Evolutionary conservation across 2,329 filamentous ascomycete genomes (phyloP).

Genomic region (Colletotrichum tanaceti): DNA sequence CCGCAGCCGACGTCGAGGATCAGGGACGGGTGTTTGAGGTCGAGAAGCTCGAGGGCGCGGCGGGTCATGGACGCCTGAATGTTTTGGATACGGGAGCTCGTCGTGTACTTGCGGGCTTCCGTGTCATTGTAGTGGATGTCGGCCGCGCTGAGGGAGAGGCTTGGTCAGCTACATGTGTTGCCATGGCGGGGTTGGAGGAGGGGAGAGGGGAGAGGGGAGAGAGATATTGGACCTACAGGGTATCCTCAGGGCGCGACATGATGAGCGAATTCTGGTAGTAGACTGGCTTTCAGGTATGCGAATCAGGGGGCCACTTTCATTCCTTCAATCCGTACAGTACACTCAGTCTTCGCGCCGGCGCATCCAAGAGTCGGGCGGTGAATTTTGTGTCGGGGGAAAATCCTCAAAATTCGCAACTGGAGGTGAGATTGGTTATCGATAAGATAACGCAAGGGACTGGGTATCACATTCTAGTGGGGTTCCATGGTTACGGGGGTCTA

Average conservation of each 20-base stretch:
- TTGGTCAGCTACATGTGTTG: conserved; percentile 14
- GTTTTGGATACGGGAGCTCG: conserved; percentile 91
- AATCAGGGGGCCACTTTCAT: not conserved
- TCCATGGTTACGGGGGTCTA: too few species aligned
- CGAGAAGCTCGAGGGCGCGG: conserved; percentile 90
- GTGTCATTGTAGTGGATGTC: conserved; percentile 98
- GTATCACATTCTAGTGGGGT: too few species aligned
- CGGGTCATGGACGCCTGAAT: conserved; percentile 96
- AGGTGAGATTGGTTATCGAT: conserved; percentile 36
- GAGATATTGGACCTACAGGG: conserved; percentile 69
- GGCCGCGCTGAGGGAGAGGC: conserved; percentile 72
- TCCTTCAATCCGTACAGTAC: not conserved
- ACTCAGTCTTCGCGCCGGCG: conserved; percentile 23
- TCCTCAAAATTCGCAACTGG: conserved; percentile 37
- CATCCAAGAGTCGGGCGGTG: conserved; percentile 32
- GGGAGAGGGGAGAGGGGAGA: conserved; percentile 42
- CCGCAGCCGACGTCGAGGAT: conserved; percentile 98
- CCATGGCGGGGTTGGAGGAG: conserved; percentile 33
- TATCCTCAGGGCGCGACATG: conserved; percentile 98
- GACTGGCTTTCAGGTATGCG: not conserved
- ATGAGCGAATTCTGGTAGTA: conserved; percentile 47
- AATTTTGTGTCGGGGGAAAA: conserved; percentile 36
- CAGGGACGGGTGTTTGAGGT: conserved; percentile 81
- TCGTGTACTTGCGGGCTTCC: conserved; percentile 98
- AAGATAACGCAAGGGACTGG: not conserved